Evolutionary conservation across 192 early-diverging fungal species (phyloP).

Genomic region (Gamsiella multidivaricata): DNA sequence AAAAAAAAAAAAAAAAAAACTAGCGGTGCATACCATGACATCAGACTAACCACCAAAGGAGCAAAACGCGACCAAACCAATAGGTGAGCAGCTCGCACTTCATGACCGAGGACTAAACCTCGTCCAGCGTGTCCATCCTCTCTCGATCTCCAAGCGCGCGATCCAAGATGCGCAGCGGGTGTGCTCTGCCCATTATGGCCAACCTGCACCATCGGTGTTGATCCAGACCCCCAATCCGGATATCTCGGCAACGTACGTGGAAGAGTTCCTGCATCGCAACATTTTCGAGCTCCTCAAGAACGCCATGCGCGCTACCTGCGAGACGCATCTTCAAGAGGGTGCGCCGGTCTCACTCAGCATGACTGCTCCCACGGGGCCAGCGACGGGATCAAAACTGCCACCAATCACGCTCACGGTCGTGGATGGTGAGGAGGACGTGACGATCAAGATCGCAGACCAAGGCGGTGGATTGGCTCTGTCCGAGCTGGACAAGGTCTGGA

Average conservation of each 20-base stretch:
- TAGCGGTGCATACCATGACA: too few relatives aligned
- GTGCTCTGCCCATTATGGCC: conserved; percentile 61
- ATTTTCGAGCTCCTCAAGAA: conserved; percentile 71
- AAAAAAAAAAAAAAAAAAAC: too few relatives aligned
- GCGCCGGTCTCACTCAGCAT: conserved; percentile 8
- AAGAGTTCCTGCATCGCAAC: conserved; percentile 67
- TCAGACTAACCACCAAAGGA: neutral
- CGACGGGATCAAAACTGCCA: conserved; percentile 43
- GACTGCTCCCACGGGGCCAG: neutral
- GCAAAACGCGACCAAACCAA: too few relatives aligned
- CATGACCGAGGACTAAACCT: conserved; percentile 65
- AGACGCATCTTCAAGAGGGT: conserved; percentile 46
- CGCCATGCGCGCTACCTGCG: conserved; percentile 64
- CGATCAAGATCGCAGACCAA: conserved; percentile 73
- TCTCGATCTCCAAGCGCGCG: conserved; percentile 61
- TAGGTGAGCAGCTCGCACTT: conserved; percentile 66
- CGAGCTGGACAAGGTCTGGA: conserved; percentile 67
- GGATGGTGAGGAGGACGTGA: conserved; percentile 70
- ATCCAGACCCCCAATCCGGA: conserved; percentile 58
- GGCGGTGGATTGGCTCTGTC: conserved; percentile 71
- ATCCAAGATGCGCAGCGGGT: conserved; percentile 58
- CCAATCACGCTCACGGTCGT: conserved; percentile 65
- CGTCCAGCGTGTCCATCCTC: conserved; percentile 66
- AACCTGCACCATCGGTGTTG: conserved; percentile 55
- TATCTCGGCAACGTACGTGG: conserved; percentile 67